Evolutionary conservation across 2,329 filamentous ascomycete species (phyloP).

Genomic region (Calonectria fujianensis): DNA sequence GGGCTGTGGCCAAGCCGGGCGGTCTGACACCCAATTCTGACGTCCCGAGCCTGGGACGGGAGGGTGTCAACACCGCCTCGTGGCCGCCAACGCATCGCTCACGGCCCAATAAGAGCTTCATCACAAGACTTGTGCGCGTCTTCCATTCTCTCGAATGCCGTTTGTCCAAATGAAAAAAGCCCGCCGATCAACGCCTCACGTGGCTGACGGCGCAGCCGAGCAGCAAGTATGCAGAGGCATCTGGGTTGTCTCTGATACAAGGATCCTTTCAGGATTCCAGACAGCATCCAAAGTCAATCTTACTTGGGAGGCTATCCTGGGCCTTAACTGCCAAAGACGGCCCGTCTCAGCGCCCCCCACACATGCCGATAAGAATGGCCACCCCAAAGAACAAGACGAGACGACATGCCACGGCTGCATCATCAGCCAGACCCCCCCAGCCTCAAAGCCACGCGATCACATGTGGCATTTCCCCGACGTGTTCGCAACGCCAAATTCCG

Average conservation of each 20-base stretch:
- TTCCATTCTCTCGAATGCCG: constrained; percentile 21
- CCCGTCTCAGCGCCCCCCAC: constrained; percentile 36
- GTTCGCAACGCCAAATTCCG: constrained; percentile 31
- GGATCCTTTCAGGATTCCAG: neutral
- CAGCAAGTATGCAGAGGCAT: neutral
- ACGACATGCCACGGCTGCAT: constrained; percentile 50
- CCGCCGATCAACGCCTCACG: constrained; percentile 35
- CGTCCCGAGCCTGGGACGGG: constrained; percentile 14
- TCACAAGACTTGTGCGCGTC: constrained; percentile 34
- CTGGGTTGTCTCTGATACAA: constrained; percentile 3
- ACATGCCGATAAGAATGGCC: constrained; percentile 48
- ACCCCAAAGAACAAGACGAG: constrained; percentile 11
- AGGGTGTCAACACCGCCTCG: constrained; percentile 30
- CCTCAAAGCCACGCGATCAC: constrained; percentile 47
- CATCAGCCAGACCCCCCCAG: constrained; percentile 45
- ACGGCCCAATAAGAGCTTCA: constrained; percentile 12
- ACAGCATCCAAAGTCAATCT: neutral
- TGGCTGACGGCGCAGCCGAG: constrained; percentile 30
- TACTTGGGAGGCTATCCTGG: constrained; percentile 21
- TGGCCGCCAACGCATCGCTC: constrained; percentile 36
- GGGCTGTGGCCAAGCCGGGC: constrained; percentile 11
- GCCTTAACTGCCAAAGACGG: constrained; percentile 26
- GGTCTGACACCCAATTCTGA: constrained; percentile 24
- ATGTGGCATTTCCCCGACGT: constrained; percentile 42
- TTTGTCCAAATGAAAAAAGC: constrained; percentile 1